Evolutionary conservation across 106 monocot species (phyloP).

Genomic region (Dendrobium catenatum): DNA sequence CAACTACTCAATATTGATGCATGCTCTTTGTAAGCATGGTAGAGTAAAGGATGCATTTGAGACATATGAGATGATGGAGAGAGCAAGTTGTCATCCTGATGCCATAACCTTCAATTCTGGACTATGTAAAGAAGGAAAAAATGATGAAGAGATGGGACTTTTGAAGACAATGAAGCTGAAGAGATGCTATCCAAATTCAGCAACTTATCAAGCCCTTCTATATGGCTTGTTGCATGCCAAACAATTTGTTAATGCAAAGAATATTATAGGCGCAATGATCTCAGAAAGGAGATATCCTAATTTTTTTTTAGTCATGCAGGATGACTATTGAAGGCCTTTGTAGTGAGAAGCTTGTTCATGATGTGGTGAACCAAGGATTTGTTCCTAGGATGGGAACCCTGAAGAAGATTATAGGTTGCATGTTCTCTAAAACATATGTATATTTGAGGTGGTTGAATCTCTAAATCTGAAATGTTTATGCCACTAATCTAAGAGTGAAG

Average conservation of each 20-base stretch:
- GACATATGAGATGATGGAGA: constrained; percentile 55
- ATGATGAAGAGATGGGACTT: constrained; percentile 50
- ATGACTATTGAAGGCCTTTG: constrained; percentile 61
- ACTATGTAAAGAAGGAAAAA: constrained; percentile 49
- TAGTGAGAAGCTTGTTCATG: constrained; percentile 30
- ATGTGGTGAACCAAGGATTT: constrained; percentile 65
- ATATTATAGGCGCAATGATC: constrained; percentile 48
- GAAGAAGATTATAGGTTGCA: constrained; percentile 45
- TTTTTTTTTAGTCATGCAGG: constrained; percentile 52
- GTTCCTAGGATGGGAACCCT: constrained; percentile 75
- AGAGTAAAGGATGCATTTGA: constrained; percentile 68
- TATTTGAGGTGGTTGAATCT: not conserved
- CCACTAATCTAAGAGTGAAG: no score
- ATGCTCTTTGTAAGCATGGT: constrained; percentile 46
- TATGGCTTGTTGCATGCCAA: constrained; percentile 42
- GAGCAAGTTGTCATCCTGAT: constrained; percentile 38
- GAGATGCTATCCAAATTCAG: constrained; percentile 73
- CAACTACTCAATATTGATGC: constrained; percentile 76
- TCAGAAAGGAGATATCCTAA: constrained; percentile 47
- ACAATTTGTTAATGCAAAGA: constrained; percentile 51
- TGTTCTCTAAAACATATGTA: constrained; percentile 11
- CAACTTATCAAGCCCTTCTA: constrained; percentile 71
- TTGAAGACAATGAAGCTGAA: constrained; percentile 61
- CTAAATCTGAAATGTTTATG: not conserved
- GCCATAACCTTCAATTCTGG: constrained; percentile 70